These are phyloP conservation scores for Dipteronia sinensis DNA, from an alignment of 345 rosid genomes.

Conservation along the genomic window DNA sequence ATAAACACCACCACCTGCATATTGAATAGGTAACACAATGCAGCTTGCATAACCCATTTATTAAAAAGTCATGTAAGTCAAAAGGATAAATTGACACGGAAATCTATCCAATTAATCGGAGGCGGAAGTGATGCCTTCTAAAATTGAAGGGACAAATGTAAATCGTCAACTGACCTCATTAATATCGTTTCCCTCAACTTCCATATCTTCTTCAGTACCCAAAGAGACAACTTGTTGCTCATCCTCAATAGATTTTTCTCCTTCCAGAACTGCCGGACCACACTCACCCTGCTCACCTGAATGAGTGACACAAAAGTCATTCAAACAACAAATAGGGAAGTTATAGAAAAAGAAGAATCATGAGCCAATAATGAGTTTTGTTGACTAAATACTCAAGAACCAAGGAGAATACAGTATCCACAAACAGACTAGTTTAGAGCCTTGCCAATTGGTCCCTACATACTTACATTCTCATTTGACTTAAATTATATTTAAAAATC, in stretches of 20 bases:
- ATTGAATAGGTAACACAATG: no score
- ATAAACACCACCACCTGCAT: not conserved
- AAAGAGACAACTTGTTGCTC: slow-evolving; percentile 35
- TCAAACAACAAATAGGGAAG: slow-evolving; percentile 26
- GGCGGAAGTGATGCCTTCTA: no score
- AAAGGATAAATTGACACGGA: not conserved
- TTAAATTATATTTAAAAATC: not conserved
- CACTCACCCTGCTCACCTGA: slow-evolving; percentile 41
- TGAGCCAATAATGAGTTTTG: not conserved
- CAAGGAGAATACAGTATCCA: not conserved
- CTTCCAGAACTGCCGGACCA: slow-evolving; percentile 35
- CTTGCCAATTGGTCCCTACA: not conserved
- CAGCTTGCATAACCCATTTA: not conserved
- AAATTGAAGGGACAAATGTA: not conserved
- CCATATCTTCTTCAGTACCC: slow-evolving; percentile 54
- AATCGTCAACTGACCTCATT: slow-evolving; percentile 40
- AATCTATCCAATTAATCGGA: not conserved
- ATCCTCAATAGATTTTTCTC: slow-evolving; percentile 43
- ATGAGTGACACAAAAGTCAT: slow-evolving; percentile 26
- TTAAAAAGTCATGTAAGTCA: not conserved
- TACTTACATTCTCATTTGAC: not conserved
- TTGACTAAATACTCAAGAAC: not conserved
- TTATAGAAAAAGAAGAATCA: slow-evolving; percentile 2
- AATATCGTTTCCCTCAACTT: slow-evolving; percentile 43
- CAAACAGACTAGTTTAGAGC: not conserved